These are phyloP conservation scores for Durio zibethinus DNA, from an alignment of 345 rosid genomes.

Conservation along the genomic window DNA sequence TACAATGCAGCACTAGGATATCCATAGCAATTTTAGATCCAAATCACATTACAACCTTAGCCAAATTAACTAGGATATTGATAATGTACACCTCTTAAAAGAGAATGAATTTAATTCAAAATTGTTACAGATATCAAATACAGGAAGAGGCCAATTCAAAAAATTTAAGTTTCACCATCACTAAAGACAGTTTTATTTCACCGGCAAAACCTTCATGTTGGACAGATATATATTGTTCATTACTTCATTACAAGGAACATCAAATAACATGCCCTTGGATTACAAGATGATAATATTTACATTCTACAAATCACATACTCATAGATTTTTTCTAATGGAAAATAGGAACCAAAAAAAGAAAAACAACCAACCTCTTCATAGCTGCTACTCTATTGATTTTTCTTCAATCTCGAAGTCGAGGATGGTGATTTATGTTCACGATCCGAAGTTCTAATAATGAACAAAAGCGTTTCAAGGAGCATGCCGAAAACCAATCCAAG, in stretches of 20 bases:
- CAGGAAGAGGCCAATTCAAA: neutral
- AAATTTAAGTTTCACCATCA: neutral
- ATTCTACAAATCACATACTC: neutral
- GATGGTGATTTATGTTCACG: slow-evolving; percentile 36
- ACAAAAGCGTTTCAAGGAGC: slow-evolving; percentile 89
- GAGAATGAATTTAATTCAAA: neutral
- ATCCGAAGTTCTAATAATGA: slow-evolving; percentile 67
- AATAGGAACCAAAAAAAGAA: neutral
- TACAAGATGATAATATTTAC: neutral
- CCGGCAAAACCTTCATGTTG: neutral
- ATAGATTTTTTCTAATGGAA: neutral
- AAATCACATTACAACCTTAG: neutral
- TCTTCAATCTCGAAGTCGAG: slow-evolving; percentile 51
- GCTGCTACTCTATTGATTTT: slow-evolving; percentile 46
- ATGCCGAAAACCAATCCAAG: slow-evolving; percentile 82
- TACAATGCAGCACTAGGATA: neutral
- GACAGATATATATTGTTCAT: neutral
- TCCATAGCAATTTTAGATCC: neutral
- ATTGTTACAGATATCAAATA: neutral
- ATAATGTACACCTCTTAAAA: neutral
- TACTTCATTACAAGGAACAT: neutral
- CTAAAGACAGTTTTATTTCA: neutral
- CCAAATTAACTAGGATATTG: neutral
- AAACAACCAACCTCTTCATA: neutral
- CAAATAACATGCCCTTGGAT: neutral